A percentile compares a stretch with the other conserved stretches of the same genome.
These are phyloP conservation scores for Xylariomycetidae sp. DNA, from an alignment of 2,329 filamentous ascomycete genomes.

Conservation along the genomic window DNA sequence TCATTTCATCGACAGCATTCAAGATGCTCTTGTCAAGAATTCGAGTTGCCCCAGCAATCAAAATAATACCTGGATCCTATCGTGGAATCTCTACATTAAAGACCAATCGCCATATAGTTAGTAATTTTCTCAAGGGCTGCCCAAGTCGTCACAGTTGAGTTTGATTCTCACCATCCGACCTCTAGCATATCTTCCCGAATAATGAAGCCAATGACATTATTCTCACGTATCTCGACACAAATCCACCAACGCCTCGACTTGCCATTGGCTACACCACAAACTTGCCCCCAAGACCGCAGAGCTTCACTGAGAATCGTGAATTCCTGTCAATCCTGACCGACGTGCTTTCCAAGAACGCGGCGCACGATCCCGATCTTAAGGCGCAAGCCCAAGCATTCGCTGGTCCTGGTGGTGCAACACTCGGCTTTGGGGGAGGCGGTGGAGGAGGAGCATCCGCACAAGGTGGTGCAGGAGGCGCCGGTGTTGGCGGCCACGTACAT, in stretches of 20 bases:
- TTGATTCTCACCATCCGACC: no score
- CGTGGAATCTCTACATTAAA: constrained; percentile 42
- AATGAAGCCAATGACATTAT: no score
- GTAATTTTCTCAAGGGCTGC: constrained; percentile 24
- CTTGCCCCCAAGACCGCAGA: constrained; percentile 56
- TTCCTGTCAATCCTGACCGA: constrained; percentile 58
- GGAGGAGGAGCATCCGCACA: constrained; percentile 54
- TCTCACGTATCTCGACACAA: constrained; percentile 55
- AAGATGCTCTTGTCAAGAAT: constrained; percentile 30
- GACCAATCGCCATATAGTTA: constrained; percentile 51
- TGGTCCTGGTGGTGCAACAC: constrained; percentile 48
- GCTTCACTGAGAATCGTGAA: constrained; percentile 54
- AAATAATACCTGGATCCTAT: constrained; percentile 8
- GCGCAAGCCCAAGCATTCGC: constrained; percentile 58
- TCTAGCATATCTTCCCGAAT: no score
- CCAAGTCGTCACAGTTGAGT: no score
- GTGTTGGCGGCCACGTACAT: constrained; percentile 60
- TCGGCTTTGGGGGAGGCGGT: constrained; percentile 42
- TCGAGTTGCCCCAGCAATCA: constrained; percentile 19
- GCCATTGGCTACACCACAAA: constrained; percentile 55
- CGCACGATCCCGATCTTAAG: constrained; percentile 50
- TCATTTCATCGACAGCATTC: no score
- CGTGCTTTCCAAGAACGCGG: constrained; percentile 51
- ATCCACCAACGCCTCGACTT: constrained; percentile 48
- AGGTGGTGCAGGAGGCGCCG: constrained; percentile 57